Evolutionary conservation across 1,284 basidiomycete genomes (phyloP), one percentile per base, ranked within the genome.

Genomic region (Ustilago curta): DNA sequence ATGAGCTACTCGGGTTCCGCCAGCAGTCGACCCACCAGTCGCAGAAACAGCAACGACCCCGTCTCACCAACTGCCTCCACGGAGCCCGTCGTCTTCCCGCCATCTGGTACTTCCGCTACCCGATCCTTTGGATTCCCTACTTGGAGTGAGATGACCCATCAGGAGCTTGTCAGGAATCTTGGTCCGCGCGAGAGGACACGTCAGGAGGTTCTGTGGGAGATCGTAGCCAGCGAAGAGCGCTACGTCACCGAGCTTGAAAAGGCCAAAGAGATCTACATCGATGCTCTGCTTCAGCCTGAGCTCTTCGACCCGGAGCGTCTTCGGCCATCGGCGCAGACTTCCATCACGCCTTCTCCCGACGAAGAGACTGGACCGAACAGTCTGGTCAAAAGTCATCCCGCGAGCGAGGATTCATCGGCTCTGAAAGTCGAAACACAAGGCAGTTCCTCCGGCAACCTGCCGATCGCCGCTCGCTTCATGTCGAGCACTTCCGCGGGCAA

Each of bases 141-240:
- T 40, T 99, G 96, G 96, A 95, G 93, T 81, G 93, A 97, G 85
- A 92, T 93, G 81, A 94, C 95, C 8, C 93, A 97, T 83, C 93
- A 94, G 63, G 96, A 99, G 84, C 89, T 99, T 32, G 94, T 98
- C 8, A 91, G 91, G 44, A 96, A 99, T 83, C 88, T 99, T 21
- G 93, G 94, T 21, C 91, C 93, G 23, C 89, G 95, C 62, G 96
- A 99, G 85, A 90, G 96, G 55, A 97, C 94, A 31, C 89, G 96
- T 54, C 96, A 98, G 85, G 96, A 99, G 87, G 96, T 98, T 3
- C 86, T 99, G 35, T 97, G 95, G 89, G 96, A 99, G 87, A 98
- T 99, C 77, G 95, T 99, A 49, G 92, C 93, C 42, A 95, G 93
- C 79, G 96, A 98, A 86, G 95, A 98, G 85, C 89, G 95, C 89